Percentiles rank a stretch among this genome's conserved stretches.
Conservation (phyloP, 75 land plant genomes). For the Ceratopteris richardii region DNA sequence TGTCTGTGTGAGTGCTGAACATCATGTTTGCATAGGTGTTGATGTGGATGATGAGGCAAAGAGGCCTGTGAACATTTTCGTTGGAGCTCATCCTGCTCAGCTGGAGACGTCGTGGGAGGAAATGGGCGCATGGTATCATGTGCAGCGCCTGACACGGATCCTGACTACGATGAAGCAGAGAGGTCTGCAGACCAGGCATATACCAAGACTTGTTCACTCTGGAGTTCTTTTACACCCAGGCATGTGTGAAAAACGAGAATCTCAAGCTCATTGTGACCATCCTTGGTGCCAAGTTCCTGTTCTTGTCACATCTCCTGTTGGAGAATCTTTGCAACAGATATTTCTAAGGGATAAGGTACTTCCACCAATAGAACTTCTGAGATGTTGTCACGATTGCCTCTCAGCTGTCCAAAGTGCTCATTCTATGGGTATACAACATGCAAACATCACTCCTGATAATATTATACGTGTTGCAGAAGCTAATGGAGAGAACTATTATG, state of each 20-base stretch:
- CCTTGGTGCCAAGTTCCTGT: conserved; percentile 81
- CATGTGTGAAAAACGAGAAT: conserved; percentile 46
- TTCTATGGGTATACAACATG: conserved; percentile 65
- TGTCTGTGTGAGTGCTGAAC: conserved; percentile 22
- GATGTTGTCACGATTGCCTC: conserved; percentile 75
- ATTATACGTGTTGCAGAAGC: conserved; percentile 46
- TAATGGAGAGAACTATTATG: conserved; percentile 28
- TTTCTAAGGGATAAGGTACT: conserved; percentile 41
- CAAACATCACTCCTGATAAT: conserved; percentile 77
- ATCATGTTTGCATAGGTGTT: conserved; percentile 43
- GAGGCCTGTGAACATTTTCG: conserved; percentile 41
- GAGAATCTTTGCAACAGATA: conserved; percentile 43
- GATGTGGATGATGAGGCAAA: conserved; percentile 48
- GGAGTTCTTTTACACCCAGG: conserved; percentile 89
- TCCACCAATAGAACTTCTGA: conserved; percentile 56
- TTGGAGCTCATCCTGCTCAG: conserved; percentile 67
- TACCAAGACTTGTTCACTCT: conserved; percentile 70
- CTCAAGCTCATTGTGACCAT: conserved; percentile 62
- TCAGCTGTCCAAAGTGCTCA: conserved; percentile 63
- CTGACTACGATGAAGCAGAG: conserved; percentile 58
- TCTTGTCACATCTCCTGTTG: conserved; percentile 63
- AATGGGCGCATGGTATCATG: conserved; percentile 81
- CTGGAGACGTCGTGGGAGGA: conserved; percentile 81
- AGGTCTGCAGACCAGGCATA: conserved; percentile 52
- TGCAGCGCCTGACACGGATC: conserved; percentile 77